Conservation (phyloP, 352 stramenopile species). For the Globisporangium acanthophoron region DNA sequence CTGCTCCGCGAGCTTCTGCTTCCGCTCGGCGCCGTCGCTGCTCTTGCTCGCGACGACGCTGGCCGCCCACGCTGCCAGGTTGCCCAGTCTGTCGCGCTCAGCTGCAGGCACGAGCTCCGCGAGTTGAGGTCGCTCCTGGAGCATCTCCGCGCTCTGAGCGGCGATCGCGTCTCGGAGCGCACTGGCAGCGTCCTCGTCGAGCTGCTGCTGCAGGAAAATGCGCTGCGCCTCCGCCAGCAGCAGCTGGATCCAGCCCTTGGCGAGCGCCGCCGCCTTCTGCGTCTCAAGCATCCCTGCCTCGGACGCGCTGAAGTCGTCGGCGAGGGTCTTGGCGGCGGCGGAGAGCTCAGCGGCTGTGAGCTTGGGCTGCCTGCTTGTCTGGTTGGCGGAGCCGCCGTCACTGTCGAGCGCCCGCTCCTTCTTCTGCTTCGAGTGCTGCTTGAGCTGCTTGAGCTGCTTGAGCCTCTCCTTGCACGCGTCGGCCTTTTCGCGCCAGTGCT, state of each 20-base stretch:
- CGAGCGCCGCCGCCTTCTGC: conserved; percentile 30
- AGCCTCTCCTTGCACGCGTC: conserved; percentile 46
- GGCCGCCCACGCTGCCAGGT: conserved; percentile 35
- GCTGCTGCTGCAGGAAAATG: conserved; percentile 25
- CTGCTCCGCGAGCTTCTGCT: conserved; percentile 44
- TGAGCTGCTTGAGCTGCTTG: conserved; percentile 39
- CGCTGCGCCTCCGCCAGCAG: conserved; percentile 38
- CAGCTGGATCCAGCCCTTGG: conserved; percentile 38
- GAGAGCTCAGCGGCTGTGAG: conserved; percentile 20
- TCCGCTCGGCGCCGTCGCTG: conserved; percentile 12
- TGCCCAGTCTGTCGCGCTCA: conserved; percentile 22
- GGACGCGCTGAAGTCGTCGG: conserved; percentile 45
- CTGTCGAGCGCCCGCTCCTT: background rate
- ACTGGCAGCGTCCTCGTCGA: conserved; percentile 19
- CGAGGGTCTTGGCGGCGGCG: conserved; percentile 34
- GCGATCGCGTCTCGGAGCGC: conserved; percentile 20
- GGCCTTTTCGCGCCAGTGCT: conserved; percentile 32
- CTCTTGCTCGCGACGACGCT: conserved; percentile 16
- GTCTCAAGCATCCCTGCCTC: conserved; percentile 31
- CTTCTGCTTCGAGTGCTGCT: conserved; percentile 18
- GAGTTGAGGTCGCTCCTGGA: conserved; percentile 25
- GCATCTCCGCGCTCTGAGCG: conserved; percentile 22
- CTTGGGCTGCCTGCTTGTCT: conserved; percentile 9
- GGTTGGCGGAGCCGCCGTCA: background rate
- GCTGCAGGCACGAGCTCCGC: conserved; percentile 28